Conservation (phyloP, 2,329 filamentous ascomycete species). For the Plectosphaerella sp. region DNA sequence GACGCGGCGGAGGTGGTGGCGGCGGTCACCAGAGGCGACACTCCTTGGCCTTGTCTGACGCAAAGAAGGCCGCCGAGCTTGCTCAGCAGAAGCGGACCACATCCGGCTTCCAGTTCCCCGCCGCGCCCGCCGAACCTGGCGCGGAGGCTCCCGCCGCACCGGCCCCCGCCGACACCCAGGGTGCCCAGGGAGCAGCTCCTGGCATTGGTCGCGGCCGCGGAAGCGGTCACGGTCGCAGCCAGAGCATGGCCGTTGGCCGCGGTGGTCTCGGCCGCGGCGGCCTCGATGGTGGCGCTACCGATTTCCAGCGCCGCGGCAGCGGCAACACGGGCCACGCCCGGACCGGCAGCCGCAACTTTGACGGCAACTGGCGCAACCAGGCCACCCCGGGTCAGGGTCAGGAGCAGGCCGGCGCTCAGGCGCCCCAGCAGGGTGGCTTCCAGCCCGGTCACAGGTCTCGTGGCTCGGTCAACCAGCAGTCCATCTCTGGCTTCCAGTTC, state of each 20-base stretch:
- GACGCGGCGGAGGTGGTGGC: slow-evolving; percentile 61
- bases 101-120: slow-evolving; percentile 89
- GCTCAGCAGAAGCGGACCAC: slow-evolving; percentile 96
- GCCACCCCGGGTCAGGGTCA: slow-evolving; percentile 54
- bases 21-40: slow-evolving; percentile 89
- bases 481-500: slow-evolving; percentile 86
- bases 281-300: slow-evolving; percentile 27
- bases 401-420: slow-evolving; percentile 6
- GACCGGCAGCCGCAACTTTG: slow-evolving; percentile 87
- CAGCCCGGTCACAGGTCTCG: slow-evolving; percentile 89
- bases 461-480: slow-evolving; percentile 80
- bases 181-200: slow-evolving; percentile 34
- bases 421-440: slow-evolving; percentile 63
- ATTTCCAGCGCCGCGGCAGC: slow-evolving; percentile 63
- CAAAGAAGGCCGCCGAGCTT: slow-evolving; percentile 94
- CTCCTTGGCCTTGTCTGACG: slow-evolving; percentile 89
- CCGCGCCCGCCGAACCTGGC: slow-evolving; percentile 58
- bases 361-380: slow-evolving; percentile 95
- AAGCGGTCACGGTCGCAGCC: slow-evolving; percentile 68
- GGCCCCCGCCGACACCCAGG: slow-evolving; percentile 28
- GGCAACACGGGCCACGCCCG: slow-evolving; percentile 67
- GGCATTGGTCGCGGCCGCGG: slow-evolving; percentile 49
- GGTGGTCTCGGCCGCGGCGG: slow-evolving; percentile 66
- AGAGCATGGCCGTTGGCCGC: slow-evolving; percentile 81
- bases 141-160: slow-evolving; percentile 34